Conservation (phyloP, 1,139 yeast genomes). For the Chernovozyma sophiae-reginae region DNA sequence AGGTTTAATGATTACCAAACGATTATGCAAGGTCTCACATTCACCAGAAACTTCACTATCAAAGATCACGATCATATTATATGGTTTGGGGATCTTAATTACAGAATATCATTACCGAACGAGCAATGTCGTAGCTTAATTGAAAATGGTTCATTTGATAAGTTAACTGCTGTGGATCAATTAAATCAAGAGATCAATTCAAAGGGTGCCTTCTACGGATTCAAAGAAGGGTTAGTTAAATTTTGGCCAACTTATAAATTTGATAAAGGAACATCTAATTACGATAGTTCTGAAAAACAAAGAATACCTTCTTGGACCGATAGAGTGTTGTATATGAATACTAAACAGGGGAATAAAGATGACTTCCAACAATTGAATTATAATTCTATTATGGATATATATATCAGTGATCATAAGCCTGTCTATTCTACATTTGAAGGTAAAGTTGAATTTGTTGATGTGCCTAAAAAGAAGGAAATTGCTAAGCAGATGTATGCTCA, state of each 20-base stretch:
- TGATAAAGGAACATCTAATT: conserved; percentile 72
- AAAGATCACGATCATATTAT: conserved; percentile 81
- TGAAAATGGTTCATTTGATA: conserved; percentile 39
- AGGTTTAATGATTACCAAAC: conserved; percentile 85
- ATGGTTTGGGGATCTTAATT: conserved; percentile 97
- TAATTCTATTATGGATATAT: conserved; percentile 51
- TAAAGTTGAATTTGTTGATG: conserved; percentile 61
- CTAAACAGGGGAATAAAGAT: conserved; percentile 9
- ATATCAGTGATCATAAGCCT: conserved; percentile 86
- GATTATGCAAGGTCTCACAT: conserved; percentile 70
- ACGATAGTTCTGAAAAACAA: conserved; percentile 87
- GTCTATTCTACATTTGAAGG: conserved; percentile 73
- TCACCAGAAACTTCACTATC: conserved; percentile 65
- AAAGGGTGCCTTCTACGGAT: conserved; percentile 79
- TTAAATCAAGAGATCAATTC: conserved; percentile 69
- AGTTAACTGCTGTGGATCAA: conserved; percentile 73
- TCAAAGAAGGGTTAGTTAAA: conserved; percentile 63
- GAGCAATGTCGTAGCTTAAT: conserved; percentile 68
- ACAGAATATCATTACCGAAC: conserved; percentile 70
- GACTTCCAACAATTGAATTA: conserved; percentile 60
- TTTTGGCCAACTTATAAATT: conserved; percentile 92
- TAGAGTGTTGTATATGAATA: conserved; percentile 56
- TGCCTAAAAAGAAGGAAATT: conserved; percentile 24
- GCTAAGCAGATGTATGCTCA: conserved; percentile 28
- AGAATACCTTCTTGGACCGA: conserved; percentile 98